Percentiles rank a stretch among this genome's conserved stretches.
Conservation (phyloP, 2,329 filamentous ascomycete species). For the Arthrobotrys conoides region DNA sequence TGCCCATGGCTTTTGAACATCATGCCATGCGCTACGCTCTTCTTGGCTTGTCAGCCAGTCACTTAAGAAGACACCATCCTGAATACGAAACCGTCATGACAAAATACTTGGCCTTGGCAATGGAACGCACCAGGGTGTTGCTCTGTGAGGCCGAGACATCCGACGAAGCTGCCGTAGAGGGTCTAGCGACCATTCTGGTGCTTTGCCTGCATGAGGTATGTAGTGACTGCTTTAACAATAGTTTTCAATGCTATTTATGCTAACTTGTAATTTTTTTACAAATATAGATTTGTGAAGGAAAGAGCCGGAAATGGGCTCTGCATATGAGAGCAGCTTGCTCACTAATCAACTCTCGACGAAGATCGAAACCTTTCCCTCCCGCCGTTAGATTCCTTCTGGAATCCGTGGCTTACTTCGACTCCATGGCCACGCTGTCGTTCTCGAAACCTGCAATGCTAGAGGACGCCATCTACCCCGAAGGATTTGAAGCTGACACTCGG, state of each 20-base stretch:
- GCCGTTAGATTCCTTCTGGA: constrained; percentile 60
- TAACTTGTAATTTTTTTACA: constrained; percentile 16
- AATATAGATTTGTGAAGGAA: constrained; percentile 60
- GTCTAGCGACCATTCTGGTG: constrained; percentile 60
- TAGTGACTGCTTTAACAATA: constrained; percentile 5
- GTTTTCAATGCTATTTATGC: constrained; percentile 1
- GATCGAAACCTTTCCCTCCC: constrained; percentile 55
- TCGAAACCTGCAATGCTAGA: constrained; percentile 60
- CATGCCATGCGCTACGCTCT: constrained; percentile 60
- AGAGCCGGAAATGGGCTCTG: constrained; percentile 56
- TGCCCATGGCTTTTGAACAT: constrained; percentile 61
- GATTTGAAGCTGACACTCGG: constrained; percentile 38
- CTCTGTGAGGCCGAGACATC: constrained; percentile 56
- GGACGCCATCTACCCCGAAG: constrained; percentile 56
- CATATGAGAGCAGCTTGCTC: constrained; percentile 60
- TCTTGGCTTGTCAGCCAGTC: constrained; percentile 58
- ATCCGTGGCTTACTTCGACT: constrained; percentile 61
- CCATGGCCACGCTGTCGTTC: constrained; percentile 61
- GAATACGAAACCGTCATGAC: constrained; percentile 59
- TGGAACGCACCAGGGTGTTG: constrained; percentile 59
- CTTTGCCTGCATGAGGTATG: constrained; percentile 61
- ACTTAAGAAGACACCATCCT: constrained; percentile 58
- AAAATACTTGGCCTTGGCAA: constrained; percentile 58
- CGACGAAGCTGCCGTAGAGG: constrained; percentile 60
- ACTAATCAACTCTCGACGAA: constrained; percentile 55